Evolutionary conservation across 108 stramenopile genomes (phyloP).

Genomic region (Nannochloropsis granulata): DNA sequence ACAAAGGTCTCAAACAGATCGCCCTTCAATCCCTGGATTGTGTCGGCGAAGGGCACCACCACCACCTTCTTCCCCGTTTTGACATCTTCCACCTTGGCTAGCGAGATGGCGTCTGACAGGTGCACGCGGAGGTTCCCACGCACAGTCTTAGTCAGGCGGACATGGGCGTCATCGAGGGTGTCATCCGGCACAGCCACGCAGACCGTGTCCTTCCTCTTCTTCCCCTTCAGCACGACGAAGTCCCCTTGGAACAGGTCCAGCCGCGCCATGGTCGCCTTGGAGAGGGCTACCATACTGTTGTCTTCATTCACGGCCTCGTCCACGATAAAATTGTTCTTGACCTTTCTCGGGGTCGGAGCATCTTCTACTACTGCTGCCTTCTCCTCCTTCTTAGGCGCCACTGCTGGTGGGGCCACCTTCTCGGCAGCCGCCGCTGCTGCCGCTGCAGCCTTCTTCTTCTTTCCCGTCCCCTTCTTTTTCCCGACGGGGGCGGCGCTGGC

Average conservation of each 20-base stretch:
- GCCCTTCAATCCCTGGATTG: constrained; percentile 34
- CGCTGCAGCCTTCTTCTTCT: neutral
- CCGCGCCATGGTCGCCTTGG: neutral
- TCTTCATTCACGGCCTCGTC: neutral
- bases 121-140: constrained; percentile 31
- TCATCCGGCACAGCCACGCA: constrained; percentile 24
- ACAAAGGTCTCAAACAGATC: constrained; percentile 35
- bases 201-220: constrained; percentile 41
- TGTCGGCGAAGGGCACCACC: constrained; percentile 35
- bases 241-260: constrained; percentile 38
- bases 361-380: neutral
- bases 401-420: neutral
- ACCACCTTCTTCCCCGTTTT: constrained; percentile 33
- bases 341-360: neutral
- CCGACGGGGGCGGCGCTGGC: neutral
- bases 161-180: constrained; percentile 3
- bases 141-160: constrained; percentile 17
- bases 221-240: constrained; percentile 35
- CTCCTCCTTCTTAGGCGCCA: neutral
- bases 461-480: neutral
- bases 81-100: constrained; percentile 26
- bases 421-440: neutral
- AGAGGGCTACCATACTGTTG: neutral
- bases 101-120: constrained; percentile 29
- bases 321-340: neutral